Conservation (phyloP, 2,329 filamentous ascomycete genomes). For the Incumbomyces delicatus region DNA sequence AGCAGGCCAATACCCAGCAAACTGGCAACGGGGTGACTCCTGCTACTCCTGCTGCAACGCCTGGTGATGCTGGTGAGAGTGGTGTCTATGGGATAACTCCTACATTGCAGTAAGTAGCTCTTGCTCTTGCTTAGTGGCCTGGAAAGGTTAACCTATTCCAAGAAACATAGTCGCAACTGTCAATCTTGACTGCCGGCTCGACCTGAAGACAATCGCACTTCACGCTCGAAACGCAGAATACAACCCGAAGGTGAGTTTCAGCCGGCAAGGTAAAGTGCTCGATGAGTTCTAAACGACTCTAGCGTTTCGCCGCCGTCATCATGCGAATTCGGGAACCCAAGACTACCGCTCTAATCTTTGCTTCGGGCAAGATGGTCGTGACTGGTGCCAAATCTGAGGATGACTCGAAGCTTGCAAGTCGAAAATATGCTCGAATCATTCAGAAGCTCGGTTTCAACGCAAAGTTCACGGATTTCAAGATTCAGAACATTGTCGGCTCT, state of each 20-base stretch:
- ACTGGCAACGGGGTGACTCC: slow-evolving; percentile 75
- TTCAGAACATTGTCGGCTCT: slow-evolving; percentile 97
- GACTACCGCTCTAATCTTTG: slow-evolving; percentile 95
- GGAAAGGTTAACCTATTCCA: slow-evolving; percentile 45
- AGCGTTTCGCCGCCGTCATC: slow-evolving; percentile 98
- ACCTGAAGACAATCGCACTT: slow-evolving; percentile 96
- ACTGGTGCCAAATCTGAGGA: slow-evolving; percentile 97
- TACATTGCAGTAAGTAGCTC: slow-evolving; percentile 86
- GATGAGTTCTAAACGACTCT: slow-evolving; percentile 34
- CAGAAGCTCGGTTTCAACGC: slow-evolving; percentile 99
- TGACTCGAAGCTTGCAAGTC: slow-evolving; percentile 89
- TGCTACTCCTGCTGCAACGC: slow-evolving; percentile 84
- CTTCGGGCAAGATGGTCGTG: slow-evolving; percentile 98
- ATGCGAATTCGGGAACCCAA: slow-evolving; percentile 99
- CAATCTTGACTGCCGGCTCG: slow-evolving; percentile 92
- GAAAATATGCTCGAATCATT: slow-evolving; percentile 98
- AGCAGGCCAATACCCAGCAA: slow-evolving; percentile 47
- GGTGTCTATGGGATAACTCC: slow-evolving; percentile 84
- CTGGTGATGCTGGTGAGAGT: slow-evolving; percentile 56
- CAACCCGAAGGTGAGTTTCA: slow-evolving; percentile 76
- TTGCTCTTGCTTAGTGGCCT: slow-evolving; percentile 34
- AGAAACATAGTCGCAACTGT: slow-evolving; percentile 99
- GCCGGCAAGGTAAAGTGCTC: slow-evolving; percentile 16
- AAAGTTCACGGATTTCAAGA: slow-evolving; percentile 99
- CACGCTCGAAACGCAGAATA: slow-evolving; percentile 98